These are phyloP conservation scores for Exophiala aquamarina DNA, from an alignment of 2,329 filamentous ascomycete genomes.

Conservation along the genomic window DNA sequence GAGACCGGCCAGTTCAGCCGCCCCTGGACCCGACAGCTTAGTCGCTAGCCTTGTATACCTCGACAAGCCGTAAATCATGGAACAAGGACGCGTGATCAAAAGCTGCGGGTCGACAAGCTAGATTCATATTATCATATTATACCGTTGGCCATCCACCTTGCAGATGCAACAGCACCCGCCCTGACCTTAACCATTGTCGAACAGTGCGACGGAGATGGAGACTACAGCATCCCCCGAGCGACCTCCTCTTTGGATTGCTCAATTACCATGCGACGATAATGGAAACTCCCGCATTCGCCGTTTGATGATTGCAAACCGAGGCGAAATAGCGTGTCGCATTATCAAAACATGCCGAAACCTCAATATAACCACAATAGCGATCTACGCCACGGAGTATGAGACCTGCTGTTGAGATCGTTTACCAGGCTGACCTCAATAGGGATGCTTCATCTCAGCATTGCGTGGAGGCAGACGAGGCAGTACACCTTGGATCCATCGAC, in stretches of 20 bases:
- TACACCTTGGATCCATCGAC: constrained; percentile 30
- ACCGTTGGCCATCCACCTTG: too few species aligned
- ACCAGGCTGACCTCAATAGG: constrained; percentile 13
- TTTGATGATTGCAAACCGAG: constrained; percentile 31
- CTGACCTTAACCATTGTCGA: too few species aligned
- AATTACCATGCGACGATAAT: constrained; percentile 1
- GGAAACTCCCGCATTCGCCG: constrained; percentile 13
- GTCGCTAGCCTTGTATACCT: too few species aligned
- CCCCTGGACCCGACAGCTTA: too few species aligned
- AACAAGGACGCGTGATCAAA: too few species aligned
- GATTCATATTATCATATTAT: too few species aligned
- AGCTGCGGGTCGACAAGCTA: too few species aligned
- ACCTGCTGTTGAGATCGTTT: background rate
- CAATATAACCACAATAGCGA: constrained; percentile 24
- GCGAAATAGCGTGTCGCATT: constrained; percentile 34
- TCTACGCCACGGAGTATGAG: constrained; percentile 27
- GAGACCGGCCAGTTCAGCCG: too few species aligned
- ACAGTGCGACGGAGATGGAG: too few species aligned
- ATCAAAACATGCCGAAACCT: constrained; percentile 29
- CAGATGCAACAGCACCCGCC: too few species aligned
- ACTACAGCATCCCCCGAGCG: background rate
- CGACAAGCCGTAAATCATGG: too few species aligned
- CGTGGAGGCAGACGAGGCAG: constrained; percentile 34
- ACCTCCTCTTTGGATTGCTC: constrained; percentile 14
- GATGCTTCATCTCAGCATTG: constrained; percentile 34